These are phyloP conservation scores for Cladosporium sp. DNA, from an alignment of 2,329 filamentous ascomycete genomes.

Conservation along the genomic window DNA sequence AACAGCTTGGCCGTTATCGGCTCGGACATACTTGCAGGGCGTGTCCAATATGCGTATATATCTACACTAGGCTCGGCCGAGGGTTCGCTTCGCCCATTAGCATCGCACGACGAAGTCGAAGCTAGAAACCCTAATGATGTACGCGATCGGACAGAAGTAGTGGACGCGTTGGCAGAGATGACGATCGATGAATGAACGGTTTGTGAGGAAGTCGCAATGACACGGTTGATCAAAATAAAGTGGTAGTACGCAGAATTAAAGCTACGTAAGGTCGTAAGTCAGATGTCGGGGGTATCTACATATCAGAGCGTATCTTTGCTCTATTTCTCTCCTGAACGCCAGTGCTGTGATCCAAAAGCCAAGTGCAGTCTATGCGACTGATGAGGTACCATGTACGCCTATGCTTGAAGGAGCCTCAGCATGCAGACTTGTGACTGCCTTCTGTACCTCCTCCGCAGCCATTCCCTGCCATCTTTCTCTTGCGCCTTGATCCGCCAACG, in stretches of 20 bases:
- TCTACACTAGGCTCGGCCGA: slow-evolving; percentile 3
- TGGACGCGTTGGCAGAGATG: not conserved
- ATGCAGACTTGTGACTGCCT: slow-evolving; percentile 57
- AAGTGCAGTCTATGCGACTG: not conserved
- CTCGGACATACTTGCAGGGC: not conserved
- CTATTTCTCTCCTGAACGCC: slow-evolving; percentile 10
- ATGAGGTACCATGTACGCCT: not conserved
- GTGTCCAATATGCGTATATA: not conserved
- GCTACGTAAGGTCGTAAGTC: not conserved
- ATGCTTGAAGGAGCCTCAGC: not conserved
- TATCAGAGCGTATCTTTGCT: not conserved
- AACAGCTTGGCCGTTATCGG: not conserved
- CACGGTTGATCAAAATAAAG: not conserved
- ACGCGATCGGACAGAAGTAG: slow-evolving; percentile 18
- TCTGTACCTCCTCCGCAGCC: slow-evolving; percentile 75
- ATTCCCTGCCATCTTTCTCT: slow-evolving; percentile 72
- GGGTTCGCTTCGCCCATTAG: not conserved
- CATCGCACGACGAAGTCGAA: not conserved
- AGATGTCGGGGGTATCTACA: slow-evolving; percentile 14
- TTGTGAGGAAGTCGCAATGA: not conserved
- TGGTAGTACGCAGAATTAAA: not conserved
- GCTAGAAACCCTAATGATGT: not conserved
- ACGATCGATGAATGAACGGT: not conserved
- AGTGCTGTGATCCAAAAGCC: slow-evolving; percentile 6
- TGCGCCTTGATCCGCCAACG: slow-evolving; percentile 62